Conservation (phyloP, 805 yeast species). For the Ogataea allantospora region DNA sequence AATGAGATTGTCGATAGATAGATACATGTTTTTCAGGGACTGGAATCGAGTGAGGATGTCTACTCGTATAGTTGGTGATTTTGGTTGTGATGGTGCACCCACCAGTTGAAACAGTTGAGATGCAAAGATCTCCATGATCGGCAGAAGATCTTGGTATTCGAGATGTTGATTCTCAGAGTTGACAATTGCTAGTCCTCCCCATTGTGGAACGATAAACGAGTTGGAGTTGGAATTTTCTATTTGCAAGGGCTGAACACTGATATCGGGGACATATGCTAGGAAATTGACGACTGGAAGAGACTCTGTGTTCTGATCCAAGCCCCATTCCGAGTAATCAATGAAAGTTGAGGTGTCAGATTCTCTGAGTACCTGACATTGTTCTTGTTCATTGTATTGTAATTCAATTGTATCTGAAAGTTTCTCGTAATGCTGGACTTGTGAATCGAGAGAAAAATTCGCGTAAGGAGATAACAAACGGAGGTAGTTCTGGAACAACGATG, state of each 20-base stretch:
- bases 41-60: conserved; percentile 65
- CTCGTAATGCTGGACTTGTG: conserved; percentile 75
- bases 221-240: conserved; percentile 48
- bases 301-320: conserved; percentile 46
- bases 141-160: conserved; percentile 46
- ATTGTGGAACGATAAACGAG: conserved; percentile 79
- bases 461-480: conserved; percentile 49
- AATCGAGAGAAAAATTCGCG: conserved; percentile 72
- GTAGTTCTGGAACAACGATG: conserved; percentile 55
- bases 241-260: conserved; percentile 44
- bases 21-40: conserved; percentile 54
- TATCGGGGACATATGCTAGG: conserved; percentile 61
- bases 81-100: conserved; percentile 61
- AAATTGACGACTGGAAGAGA: conserved; percentile 69
- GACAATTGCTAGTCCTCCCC: conserved; percentile 74
- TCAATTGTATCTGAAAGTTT: conserved; percentile 32
- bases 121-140: conserved; percentile 65
- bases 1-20: conserved; percentile 65
- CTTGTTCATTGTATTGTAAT: conserved; percentile 26
- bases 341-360: conserved; percentile 65
- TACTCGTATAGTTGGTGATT: conserved; percentile 58
- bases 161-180: conserved; percentile 38
- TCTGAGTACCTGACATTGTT: conserved; percentile 36
- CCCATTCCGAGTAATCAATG: conserved; percentile 86
- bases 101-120: conserved; percentile 71